These are phyloP conservation scores for Fusarium proliferatum DNA, from an alignment of 2,329 filamentous ascomycete genomes.

Conservation along the genomic window DNA sequence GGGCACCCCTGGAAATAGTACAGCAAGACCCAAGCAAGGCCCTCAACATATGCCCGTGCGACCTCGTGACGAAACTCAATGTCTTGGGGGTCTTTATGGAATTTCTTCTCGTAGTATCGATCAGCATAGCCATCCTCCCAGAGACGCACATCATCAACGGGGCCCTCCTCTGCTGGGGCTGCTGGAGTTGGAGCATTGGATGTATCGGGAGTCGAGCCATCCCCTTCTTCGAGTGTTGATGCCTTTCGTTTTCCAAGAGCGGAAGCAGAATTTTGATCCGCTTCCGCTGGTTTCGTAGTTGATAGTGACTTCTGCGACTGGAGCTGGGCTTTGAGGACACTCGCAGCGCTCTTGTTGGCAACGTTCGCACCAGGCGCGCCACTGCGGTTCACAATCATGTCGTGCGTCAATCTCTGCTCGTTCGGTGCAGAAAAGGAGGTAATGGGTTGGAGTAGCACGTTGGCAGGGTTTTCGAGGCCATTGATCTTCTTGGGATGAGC, in stretches of 20 bases:
- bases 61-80: conserved; percentile 89
- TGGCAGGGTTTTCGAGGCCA: conserved; percentile 51
- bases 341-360: conserved; percentile 95
- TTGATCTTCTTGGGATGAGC: conserved; percentile 39
- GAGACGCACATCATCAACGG: conserved; percentile 83
- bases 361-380: conserved; percentile 75
- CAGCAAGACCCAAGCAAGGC: conserved; percentile 91
- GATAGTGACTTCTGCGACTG: conserved; percentile 55
- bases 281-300: conserved; percentile 28
- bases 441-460: conserved; percentile 53
- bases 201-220: conserved; percentile 69
- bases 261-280: conserved; percentile 57
- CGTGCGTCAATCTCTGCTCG: conserved; percentile 75
- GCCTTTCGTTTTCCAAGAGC: conserved; percentile 81
- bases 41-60: conserved; percentile 91
- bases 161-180: conserved; percentile 68
- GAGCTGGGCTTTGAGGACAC: conserved; percentile 84
- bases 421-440: conserved; percentile 64
- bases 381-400: conserved; percentile 84
- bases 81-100: conserved; percentile 83
- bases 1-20: conserved; percentile 99
- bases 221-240: conserved; percentile 72
- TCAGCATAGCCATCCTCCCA: conserved; percentile 98
- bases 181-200: conserved; percentile 58
- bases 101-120: conserved; percentile 97